Conservation (phyloP, 179 eudicot genomes). For the Heliamphora ciliata region DNA sequence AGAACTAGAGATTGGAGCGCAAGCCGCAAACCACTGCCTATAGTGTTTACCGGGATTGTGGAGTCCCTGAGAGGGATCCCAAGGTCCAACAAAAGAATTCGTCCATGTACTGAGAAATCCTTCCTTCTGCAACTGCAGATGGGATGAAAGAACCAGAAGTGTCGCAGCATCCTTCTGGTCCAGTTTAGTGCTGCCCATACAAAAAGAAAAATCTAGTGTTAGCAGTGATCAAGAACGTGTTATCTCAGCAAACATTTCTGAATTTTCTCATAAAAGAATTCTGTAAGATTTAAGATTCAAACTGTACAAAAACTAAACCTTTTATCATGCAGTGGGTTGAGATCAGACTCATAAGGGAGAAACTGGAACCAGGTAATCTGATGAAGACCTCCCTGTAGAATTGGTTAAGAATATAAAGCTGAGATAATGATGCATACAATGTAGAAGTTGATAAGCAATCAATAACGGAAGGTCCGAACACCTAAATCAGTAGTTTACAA, state of each 20-base stretch:
- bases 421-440: not conserved
- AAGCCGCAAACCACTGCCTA: slow-evolving; percentile 4
- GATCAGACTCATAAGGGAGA: slow-evolving; percentile 67
- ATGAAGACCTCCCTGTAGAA: slow-evolving; percentile 76
- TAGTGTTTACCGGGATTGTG: slow-evolving; percentile 75
- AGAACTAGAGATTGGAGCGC: slow-evolving; percentile 7
- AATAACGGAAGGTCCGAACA: not conserved
- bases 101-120: slow-evolving; percentile 89
- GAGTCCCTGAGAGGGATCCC: slow-evolving; percentile 97
- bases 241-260: not conserved
- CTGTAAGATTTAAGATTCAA: not conserved
- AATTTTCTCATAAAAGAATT: too few species aligned
- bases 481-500: not conserved
- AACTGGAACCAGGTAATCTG: slow-evolving; percentile 93
- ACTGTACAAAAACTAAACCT: slow-evolving; percentile 34
- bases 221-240: slow-evolving; percentile 10
- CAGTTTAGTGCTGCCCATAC: slow-evolving; percentile 35
- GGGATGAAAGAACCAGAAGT: slow-evolving; percentile 60
- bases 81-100: slow-evolving; percentile 92
- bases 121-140: slow-evolving; percentile 81
- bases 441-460: not conserved
- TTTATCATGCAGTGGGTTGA: slow-evolving; percentile 46
- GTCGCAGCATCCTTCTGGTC: slow-evolving; percentile 65
- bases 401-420: slow-evolving; percentile 1
- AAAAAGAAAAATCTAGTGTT: slow-evolving; percentile 13